phyloP scores from a whole-genome alignment of 306 rosid species.

The Morella rubra region DNA sequence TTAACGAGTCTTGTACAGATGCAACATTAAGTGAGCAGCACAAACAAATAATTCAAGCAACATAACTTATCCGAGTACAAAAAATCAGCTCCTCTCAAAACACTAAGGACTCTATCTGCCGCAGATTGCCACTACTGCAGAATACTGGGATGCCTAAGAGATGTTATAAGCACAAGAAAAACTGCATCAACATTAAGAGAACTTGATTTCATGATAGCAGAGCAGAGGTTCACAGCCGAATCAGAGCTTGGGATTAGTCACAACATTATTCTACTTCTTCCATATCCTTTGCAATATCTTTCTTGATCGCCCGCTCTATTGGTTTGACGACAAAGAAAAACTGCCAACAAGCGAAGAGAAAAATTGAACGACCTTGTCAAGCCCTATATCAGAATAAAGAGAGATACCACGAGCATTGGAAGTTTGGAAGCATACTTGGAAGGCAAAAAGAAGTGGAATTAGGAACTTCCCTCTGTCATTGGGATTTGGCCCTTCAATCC shows the following conservation, averaged over 20 bases:
- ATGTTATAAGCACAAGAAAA: neutral
- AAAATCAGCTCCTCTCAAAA: conserved; percentile 27
- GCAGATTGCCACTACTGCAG: conserved; percentile 23
- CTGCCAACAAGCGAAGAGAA: conserved; percentile 30
- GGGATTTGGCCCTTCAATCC: conserved; percentile 93
- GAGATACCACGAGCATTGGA: conserved; percentile 6
- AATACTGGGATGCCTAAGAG: conserved; percentile 19
- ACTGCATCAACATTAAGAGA: neutral
- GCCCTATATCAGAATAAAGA: neutral
- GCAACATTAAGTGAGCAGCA: neutral
- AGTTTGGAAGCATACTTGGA: conserved; percentile 56
- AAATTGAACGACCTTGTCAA: neutral
- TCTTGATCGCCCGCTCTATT: conserved; percentile 57
- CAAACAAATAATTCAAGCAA: neutral
- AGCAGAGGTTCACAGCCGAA: conserved; percentile 15
- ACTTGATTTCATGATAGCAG: neutral
- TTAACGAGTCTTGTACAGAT: neutral
- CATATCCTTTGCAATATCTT: conserved; percentile 70
- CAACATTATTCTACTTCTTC: conserved; percentile 56
- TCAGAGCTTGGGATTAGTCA: conserved; percentile 34
- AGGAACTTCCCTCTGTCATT: conserved; percentile 69
- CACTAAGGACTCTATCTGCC: conserved; percentile 22
- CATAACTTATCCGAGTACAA: neutral
- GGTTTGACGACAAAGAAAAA: conserved; percentile 67
- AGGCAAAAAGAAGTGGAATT: conserved; percentile 66